Evolutionary conservation across 192 early-diverging fungal species (phyloP).

Genomic region (Spizellomyces punctatus): DNA sequence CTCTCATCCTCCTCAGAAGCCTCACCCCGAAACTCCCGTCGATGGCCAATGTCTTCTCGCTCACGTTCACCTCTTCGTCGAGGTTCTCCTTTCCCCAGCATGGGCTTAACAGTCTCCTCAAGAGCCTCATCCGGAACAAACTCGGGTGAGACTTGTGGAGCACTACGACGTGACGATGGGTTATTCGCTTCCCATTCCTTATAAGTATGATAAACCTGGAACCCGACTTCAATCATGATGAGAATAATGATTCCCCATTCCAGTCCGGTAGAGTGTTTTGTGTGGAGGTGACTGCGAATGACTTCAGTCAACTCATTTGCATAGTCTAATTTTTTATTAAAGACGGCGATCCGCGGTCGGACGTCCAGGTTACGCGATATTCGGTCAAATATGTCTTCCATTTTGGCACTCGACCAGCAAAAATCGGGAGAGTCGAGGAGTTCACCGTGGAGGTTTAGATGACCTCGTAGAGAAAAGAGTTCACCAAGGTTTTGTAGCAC

Average conservation of each 20-base stretch:
- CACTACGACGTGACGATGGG: too few relatives aligned
- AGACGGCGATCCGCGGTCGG: slow-evolving; percentile 53
- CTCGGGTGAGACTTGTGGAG: too few relatives aligned
- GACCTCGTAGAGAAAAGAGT: slow-evolving; percentile 51
- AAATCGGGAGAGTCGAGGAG: slow-evolving; percentile 65
- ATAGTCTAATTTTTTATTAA: slow-evolving; percentile 71
- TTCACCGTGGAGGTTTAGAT: slow-evolving; percentile 61
- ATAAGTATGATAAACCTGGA: slow-evolving; percentile 36
- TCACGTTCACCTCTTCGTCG: too few relatives aligned
- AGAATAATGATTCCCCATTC: slow-evolving; percentile 53
- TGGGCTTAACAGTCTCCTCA: too few relatives aligned
- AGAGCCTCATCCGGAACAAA: too few relatives aligned
- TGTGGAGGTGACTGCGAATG: slow-evolving; percentile 54
- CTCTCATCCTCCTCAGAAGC: too few relatives aligned
- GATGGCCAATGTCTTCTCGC: too few relatives aligned
- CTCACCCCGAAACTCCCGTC: too few relatives aligned
- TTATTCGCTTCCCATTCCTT: neutral
- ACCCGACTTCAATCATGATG: slow-evolving; percentile 46
- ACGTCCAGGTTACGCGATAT: slow-evolving; percentile 59
- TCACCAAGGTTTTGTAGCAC: slow-evolving; percentile 57
- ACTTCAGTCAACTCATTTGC: slow-evolving; percentile 64
- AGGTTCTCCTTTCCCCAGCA: too few relatives aligned
- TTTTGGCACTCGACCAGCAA: slow-evolving; percentile 53
- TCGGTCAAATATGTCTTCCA: slow-evolving; percentile 54
- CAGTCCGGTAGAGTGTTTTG: slow-evolving; percentile 51